Percentiles rank a stretch among this genome's conserved stretches.
phyloP scores from a whole-genome alignment of 228 moss, liverwort and hornwort species.

The Sphagnum magellanicum region DNA sequence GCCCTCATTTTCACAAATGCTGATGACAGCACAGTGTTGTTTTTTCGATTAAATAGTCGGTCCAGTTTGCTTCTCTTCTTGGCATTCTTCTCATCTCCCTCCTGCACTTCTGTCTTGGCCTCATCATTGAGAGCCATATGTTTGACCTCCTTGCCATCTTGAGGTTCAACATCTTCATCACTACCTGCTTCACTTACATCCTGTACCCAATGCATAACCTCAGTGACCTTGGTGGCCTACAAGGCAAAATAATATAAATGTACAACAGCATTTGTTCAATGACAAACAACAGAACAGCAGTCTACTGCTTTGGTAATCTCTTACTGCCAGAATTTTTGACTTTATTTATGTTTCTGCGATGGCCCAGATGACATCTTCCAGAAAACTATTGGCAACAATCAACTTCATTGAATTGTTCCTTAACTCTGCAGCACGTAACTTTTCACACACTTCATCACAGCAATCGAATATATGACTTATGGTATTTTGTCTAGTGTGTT shows the following conservation, averaged over 20 bases:
- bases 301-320: too few relatives aligned
- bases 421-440: too few relatives aligned
- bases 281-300: too few relatives aligned
- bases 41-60: constrained; percentile 79
- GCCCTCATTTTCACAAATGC: constrained; percentile 72
- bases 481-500: too few relatives aligned
- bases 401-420: too few relatives aligned
- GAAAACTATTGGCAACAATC: too few relatives aligned
- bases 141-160: constrained; percentile 9
- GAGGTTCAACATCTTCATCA: constrained; percentile 25
- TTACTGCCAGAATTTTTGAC: too few relatives aligned
- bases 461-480: too few relatives aligned
- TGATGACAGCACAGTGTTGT: constrained; percentile 65
- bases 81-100: constrained; percentile 21
- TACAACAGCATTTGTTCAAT: neutral
- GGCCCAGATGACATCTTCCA: too few relatives aligned
- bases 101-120: constrained; percentile 8
- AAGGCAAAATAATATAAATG: neutral
- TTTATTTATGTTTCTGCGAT: too few relatives aligned
- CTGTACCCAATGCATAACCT: constrained; percentile 11
- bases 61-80: constrained; percentile 82
- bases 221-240: neutral
- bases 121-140: constrained; percentile 14
- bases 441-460: too few relatives aligned
- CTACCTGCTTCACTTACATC: constrained; percentile 36